Evolutionary conservation across 1,284 basidiomycete genomes (phyloP), one percentile per base, ranked within the genome.

Genomic region (Cryptococcus sp.): DNA sequence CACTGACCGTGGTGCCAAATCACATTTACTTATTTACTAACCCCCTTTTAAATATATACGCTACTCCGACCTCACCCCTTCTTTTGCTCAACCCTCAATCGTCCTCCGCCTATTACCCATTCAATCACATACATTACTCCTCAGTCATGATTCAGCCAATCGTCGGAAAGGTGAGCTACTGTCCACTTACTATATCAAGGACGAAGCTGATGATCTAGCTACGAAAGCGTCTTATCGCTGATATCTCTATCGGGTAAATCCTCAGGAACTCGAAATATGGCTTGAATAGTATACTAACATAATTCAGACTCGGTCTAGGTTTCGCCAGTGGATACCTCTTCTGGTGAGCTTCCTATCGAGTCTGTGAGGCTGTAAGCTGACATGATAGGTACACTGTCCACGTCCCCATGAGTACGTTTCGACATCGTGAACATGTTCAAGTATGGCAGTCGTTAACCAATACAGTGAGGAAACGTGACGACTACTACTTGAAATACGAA

Each of bases 181-280:
- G 11, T 5, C 46, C 7, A 9, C 23, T 14, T 25, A 22, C 7
- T 16, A 43, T 49, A 32, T 16, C 25, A 7, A 4, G 23, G 11
- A 21, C 7, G 5, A 14, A 21, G 23, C 32, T 46, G 39, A 42
- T 31, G 25, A 18, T 42, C 40, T 37, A 66, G 64, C 85, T 91
- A 77, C 86, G 88, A 79, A 91, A 90, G 78, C 81, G 83, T 64
- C 82, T 91, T 75, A 87, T 87, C 82, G 81, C 87, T 59, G 88
- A 91, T 72, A 64, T 91, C 61, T 78, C 82, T 50, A 78, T 81
- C 63, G 80, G 82, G 62, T 66, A 43, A 39, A 39, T 39, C 36
- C 36, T 19, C 16, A 5, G 36, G 36, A 19, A 7, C 5, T 39
- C 36, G 36, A 16, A 16, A n/a, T 16, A 16, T 16, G 14, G 14